Base-by-base conservation (phyloP, 192 early-diverging fungal genomes). In the Coemansia sp. region DNA sequence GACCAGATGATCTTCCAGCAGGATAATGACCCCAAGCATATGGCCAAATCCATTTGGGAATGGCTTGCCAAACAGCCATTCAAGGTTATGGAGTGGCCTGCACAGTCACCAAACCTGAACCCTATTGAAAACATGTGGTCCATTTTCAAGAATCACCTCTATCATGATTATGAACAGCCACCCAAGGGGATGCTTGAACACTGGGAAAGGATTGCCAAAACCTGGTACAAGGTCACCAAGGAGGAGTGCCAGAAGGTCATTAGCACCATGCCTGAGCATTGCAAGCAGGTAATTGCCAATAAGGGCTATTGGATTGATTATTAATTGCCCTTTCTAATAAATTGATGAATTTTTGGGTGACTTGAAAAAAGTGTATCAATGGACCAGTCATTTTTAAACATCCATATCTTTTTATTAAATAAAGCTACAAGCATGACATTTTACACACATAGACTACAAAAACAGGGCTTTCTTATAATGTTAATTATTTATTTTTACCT, bases 21-120 rank as follows among this genome's bases (percentile, higher is more conserved):
- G 16, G 63, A 75, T 48, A 75, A 75, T 53, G 62, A 75, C 59
- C 65, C 64, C 16, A 73, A 73, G 61, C 71, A 67, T 56, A 73
- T 39, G 10, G 44, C 64, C 25, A 43, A 50, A 17, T 11, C 44
- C 16, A 14, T 57, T n/a, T 19, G 38, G 25, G 14, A 61, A 13
- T 73, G 56, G 25, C 41, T 61, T 19, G 44, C 2, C 11, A 17
- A 59, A 16, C 39, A 73, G 17, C 42, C 14, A 48, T 50, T 61
- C 8, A 14, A 44, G 10, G 72, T 74, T 7, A 39, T 68, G 7
- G 53, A 49, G 22, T 74, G 65, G 72, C 65, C 66, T 45, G 32
- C 72, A 13, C 66, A 74, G 41, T 63, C 19, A 7, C 66, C 72
- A 9, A 57, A 68, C 66, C 57, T 67, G 10, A 67, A 67, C 22